phyloP scores from a whole-genome alignment of 106 monocot genomes.

The Triglochin maritima region DNA sequence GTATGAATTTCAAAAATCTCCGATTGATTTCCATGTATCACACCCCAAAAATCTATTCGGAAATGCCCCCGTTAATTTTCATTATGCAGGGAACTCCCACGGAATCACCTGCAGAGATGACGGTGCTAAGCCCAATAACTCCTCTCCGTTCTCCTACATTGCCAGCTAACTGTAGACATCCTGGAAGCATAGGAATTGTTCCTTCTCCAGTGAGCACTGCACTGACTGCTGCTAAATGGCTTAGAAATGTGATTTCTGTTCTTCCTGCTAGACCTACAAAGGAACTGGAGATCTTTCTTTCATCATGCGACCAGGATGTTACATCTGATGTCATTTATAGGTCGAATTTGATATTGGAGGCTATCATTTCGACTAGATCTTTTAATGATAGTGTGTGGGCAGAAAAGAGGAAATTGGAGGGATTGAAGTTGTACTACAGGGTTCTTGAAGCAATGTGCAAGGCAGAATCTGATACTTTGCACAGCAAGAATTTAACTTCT shows the following conservation, averaged over 20 bases:
- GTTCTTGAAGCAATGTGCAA: constrained; percentile 90
- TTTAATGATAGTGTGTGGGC: constrained; percentile 79
- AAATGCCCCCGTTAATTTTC: not conserved
- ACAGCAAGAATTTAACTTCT: constrained; percentile 61
- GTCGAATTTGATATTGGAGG: constrained; percentile 59
- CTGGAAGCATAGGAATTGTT: constrained; percentile 30
- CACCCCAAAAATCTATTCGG: too few species aligned
- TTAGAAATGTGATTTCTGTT: constrained; percentile 60
- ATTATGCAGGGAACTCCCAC: constrained; percentile 44
- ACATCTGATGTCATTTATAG: constrained; percentile 51
- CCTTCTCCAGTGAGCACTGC: constrained; percentile 82
- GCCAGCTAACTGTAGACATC: constrained; percentile 25
- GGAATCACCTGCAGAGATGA: constrained; percentile 59
- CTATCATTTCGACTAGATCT: constrained; percentile 61
- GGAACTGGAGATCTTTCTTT: constrained; percentile 60
- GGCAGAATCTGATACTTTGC: constrained; percentile 60
- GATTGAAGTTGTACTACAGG: constrained; percentile 79
- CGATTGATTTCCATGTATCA: too few species aligned
- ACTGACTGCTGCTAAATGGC: constrained; percentile 99
- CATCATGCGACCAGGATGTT: constrained; percentile 51
- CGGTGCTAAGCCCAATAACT: constrained; percentile 39
- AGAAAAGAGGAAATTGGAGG: constrained; percentile 85
- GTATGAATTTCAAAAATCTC: too few species aligned
- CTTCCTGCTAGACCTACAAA: constrained; percentile 63
- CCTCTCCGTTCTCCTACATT: constrained; percentile 46